Evolutionary conservation across 495 filamentous ascomycete species (phyloP), one percentile per base, ranked within the genome.

Genomic region (Neohortaea acidophila): DNA sequence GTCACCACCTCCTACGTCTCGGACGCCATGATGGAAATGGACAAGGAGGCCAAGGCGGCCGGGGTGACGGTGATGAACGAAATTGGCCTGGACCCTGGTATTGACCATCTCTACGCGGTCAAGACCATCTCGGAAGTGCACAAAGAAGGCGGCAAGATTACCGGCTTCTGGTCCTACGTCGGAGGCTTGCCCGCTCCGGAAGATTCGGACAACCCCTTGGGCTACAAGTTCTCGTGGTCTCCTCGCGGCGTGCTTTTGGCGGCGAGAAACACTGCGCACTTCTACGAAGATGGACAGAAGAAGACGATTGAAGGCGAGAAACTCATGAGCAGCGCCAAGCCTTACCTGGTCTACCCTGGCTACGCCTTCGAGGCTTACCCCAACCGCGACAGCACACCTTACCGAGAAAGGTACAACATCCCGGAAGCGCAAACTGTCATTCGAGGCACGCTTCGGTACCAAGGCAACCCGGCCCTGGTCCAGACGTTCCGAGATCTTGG

Each of bases 11-110:
- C 73, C 41, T 94, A 96, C 51, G 78, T 92, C 33, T 89, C 81
- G 2, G 84, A 85, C 0, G 84, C 83, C 20, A 94, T 97, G 86
- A 51, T 75, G 59, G 89, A 83, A 64, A 67, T 97, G 21, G 84
- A 94, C 41, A 64, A 70, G 39, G 68, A 76, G 45, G 74, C 70
- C 55, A 94, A 94, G 68, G 77, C 79, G 31, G 91, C 91, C 7
- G 87, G 85, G 33, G 96, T 97, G 51, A 92, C 84, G 0, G 85
- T 97, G 42, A 81, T 97, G 80, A 94, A 97, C 56, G 89, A 97
- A 72, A 92, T 94, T 56, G 86, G 87, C 40, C 59, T 92, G 31
- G 75, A 68, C 41, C 65, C 61, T 14, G 55, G 62, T 52, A 52
- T 84, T 45, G 79, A 91, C 52, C 84, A 84, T 56, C 59, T 86